Evolutionary conservation across 1,284 basidiomycete genomes (phyloP), one percentile per base, ranked within the genome.

Genomic region (Neonothopanus nambi): DNA sequence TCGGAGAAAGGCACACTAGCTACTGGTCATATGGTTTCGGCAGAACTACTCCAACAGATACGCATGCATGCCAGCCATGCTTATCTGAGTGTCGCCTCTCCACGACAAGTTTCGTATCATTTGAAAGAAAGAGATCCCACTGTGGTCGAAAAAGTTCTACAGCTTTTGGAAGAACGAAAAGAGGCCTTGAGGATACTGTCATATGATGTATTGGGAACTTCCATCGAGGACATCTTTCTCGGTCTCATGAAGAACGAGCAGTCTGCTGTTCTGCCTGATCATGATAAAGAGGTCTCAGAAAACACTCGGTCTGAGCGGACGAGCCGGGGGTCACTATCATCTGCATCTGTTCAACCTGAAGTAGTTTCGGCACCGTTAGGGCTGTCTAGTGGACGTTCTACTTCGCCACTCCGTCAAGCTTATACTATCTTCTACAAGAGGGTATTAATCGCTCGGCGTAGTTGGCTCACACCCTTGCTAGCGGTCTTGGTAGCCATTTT

Each of bases 191-290:
- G 64, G 5, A 71, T 89, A 17, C 59, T 62, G 0, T 78, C 77
- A 0, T 90, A 88, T 62, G 85, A 91, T 47, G 75, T 91, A 7
- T 70, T 85, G 18, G 84, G 85, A 2, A 85, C 89, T 1, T 84
- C 87, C 5, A 86, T 93, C 47, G 90, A 92, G 63, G 87, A 90
- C 53, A 87, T 93, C 39, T 93, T 93, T 71, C 73, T 93, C 7
- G 76, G 80, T 42, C 70, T 93, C 24, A 90, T 89, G 84, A 70
- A 56, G 36, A 51, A 56, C 12, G 52, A 59, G 26, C 33, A 41
- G n/a, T n/a, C n/a, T 13, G 24, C 21, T 17, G 39, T 15, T 20
- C 13, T 21, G 35, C 3, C 30, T 9, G 30, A n/a, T 3, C n/a
- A n/a, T n/a, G n/a, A n/a, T n/a, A 46, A 35, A 39, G 47, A 46